Evolutionary conservation across 768 basidiomycete species (phyloP), one percentile per base, ranked within the genome.

Genomic region (Leucocoprinus sp.): DNA sequence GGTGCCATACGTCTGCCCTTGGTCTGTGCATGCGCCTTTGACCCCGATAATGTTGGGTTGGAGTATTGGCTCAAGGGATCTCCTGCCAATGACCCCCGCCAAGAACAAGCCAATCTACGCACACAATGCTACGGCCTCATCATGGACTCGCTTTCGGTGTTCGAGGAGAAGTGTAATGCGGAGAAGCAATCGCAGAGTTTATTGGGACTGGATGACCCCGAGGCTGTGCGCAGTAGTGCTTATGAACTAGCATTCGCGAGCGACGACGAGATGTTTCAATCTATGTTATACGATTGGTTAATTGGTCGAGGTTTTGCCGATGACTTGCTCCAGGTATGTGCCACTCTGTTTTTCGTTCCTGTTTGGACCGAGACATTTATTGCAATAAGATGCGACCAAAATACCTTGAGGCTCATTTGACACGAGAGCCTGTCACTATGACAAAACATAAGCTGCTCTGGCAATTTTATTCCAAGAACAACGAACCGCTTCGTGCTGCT

Each of bases 391-490:
- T 91, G 70, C 79, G 86, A 33, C 90, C 93, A 0, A 71, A 78
- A 14, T 96, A 84, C 64, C 77, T 98, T 38, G 95, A 96, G 61
- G 78, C 82, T 4, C 90, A 93, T 64, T 78, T 98, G 22, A 74
- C 76, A 52, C 76, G 87, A 42, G 86, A 90, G 46, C 92, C 92
- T 15, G 65, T 74, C 1, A 84, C 83, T 0, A 80, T 86, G 12
- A 75, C 85, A 52, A 92, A 93, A 59, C 81, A 75, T 56, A 89
- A 98, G 55, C 66, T 99, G 1, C 68, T 98, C 2, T 98, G 96
- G 96, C 90, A 97, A 56, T 97, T 90, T 65, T 95, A 96, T 57
- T 92, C 95, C 42, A 88, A 95, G 55, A 84, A 89, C 54, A 84
- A 85, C 1, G 85, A 92, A 53, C 86, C 86, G 24, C 61, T 93